Conservation (phyloP, 495 filamentous ascomycete genomes). For the Aspergillus bridgeri region DNA sequence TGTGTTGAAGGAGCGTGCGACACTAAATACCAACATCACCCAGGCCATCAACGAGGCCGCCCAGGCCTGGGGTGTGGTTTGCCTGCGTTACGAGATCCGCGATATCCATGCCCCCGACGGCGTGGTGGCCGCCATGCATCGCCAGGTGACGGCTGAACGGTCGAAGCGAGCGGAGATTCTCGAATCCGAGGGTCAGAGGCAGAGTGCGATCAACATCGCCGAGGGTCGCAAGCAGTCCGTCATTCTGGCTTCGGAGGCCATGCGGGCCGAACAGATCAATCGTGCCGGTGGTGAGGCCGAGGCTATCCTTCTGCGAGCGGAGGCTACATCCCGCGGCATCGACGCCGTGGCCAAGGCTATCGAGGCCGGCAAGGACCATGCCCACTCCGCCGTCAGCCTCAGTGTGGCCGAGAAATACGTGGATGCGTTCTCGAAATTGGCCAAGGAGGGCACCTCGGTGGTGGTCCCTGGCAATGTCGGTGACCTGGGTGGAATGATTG, state of each 20-base stretch:
- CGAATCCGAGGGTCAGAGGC: slow-evolving; percentile 91
- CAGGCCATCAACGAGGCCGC: slow-evolving; percentile 97
- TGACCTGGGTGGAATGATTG: slow-evolving; percentile 97
- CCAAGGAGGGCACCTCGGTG: slow-evolving; percentile 89
- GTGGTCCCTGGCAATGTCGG: slow-evolving; percentile 96
- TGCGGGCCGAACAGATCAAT: slow-evolving; percentile 88
- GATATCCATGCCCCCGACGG: slow-evolving; percentile 95
- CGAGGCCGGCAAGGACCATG: slow-evolving; percentile 61
- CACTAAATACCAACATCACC: slow-evolving; percentile 95
- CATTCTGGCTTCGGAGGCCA: slow-evolving; percentile 92
- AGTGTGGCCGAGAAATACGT: slow-evolving; percentile 97
- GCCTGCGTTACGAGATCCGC: slow-evolving; percentile 94
- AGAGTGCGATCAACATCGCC: slow-evolving; percentile 96
- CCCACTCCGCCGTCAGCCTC: slow-evolving; percentile 78
- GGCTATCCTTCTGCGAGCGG: slow-evolving; percentile 80
- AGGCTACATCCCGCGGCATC: slow-evolving; percentile 84
- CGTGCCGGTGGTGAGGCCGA: slow-evolving; percentile 86
- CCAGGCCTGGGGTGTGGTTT: slow-evolving; percentile 92
- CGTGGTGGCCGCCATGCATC: slow-evolving; percentile 95
- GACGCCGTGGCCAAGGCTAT: slow-evolving; percentile 78
- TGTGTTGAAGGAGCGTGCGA: slow-evolving; percentile 92
- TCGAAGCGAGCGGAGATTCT: slow-evolving; percentile 97
- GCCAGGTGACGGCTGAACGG: slow-evolving; percentile 93
- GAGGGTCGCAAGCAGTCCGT: slow-evolving; percentile 95
- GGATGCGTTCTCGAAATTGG: slow-evolving; percentile 86